A percentile compares a stretch with the other conserved stretches of the same genome.
phyloP scores from a whole-genome alignment of 441 rosid genomes.

The Flueggea neowawraea region DNA sequence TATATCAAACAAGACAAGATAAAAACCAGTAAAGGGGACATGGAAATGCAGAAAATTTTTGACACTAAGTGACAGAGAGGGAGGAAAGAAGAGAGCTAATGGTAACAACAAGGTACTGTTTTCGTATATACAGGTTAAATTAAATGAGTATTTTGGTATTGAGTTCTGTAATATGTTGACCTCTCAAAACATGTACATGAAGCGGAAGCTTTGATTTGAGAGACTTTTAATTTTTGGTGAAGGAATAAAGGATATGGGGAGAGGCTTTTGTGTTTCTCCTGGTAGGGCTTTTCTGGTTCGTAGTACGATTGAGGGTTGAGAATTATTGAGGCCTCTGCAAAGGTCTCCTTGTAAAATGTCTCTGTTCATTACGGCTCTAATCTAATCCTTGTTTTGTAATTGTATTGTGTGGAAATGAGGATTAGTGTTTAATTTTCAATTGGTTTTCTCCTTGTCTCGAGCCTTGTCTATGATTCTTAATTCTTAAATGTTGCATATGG shows the following conservation, averaged over 20 bases:
- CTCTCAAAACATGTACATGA: slow-evolving; percentile 19
- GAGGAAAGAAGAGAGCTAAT: not conserved
- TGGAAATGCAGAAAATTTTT: slow-evolving; percentile 3
- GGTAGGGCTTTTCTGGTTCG: slow-evolving; percentile 9
- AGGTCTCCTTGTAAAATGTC: too few species aligned
- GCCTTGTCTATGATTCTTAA: too few species aligned
- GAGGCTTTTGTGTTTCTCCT: slow-evolving; percentile 1
- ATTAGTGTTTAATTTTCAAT: too few species aligned
- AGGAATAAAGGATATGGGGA: slow-evolving; percentile 20
- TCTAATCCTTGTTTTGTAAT: too few species aligned
- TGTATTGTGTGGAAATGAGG: too few species aligned
- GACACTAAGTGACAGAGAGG: not conserved
- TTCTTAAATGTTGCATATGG: too few species aligned
- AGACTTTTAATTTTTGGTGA: slow-evolving; percentile 24
- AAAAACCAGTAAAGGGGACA: not conserved
- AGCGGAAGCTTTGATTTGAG: slow-evolving; percentile 9
- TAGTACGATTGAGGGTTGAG: slow-evolving; percentile 2
- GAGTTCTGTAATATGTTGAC: slow-evolving; percentile 11
- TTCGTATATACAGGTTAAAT: slow-evolving; percentile 17
- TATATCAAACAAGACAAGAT: not conserved
- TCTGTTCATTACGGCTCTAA: too few species aligned
- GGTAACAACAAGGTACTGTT: not conserved
- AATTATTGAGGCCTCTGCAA: too few species aligned
- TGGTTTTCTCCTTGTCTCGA: too few species aligned
- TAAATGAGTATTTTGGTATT: slow-evolving; percentile 4